A percentile compares a stretch with the other conserved stretches of the same genome.
Evolutionary conservation across 2,329 filamentous ascomycete species (phyloP).

Genomic region (Fusarium phyllophilum): DNA sequence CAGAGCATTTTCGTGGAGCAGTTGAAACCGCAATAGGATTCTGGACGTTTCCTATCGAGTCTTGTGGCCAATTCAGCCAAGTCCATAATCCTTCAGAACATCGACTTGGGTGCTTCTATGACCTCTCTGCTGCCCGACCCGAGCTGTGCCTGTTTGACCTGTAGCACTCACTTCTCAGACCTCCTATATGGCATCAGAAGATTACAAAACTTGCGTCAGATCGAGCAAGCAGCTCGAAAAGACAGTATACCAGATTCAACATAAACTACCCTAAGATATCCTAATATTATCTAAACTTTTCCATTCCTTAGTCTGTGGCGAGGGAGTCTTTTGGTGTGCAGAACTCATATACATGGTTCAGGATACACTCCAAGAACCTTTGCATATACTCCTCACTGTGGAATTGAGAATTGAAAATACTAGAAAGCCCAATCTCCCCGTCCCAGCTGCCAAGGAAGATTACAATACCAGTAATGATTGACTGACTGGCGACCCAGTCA

Average conservation of each 20-base stretch:
- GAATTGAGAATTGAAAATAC: background rate
- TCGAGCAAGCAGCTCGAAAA: background rate
- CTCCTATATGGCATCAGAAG: background rate
- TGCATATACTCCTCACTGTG: background rate
- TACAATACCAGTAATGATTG: background rate
- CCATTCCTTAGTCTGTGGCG: background rate
- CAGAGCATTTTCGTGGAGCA: background rate
- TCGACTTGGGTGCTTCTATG: accelerated
- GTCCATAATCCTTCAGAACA: accelerated
- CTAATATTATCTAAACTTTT: too few relatives aligned
- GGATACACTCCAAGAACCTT: background rate
- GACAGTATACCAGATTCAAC: background rate
- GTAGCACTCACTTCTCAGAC: background rate
- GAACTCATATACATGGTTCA: background rate
- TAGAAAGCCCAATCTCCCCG: background rate
- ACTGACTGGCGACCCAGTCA: background rate
- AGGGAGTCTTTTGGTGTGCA: accelerated
- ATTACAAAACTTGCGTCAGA: background rate
- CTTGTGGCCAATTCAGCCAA: background rate
- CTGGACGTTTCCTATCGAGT: background rate
- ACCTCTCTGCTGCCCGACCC: background rate
- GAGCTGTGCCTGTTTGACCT: background rate
- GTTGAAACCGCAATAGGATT: background rate
- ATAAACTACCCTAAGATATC: background rate
- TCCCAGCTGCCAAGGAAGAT: background rate